phyloP scores from a whole-genome alignment of 805 yeast species.

The Dipodascus albidus region DNA sequence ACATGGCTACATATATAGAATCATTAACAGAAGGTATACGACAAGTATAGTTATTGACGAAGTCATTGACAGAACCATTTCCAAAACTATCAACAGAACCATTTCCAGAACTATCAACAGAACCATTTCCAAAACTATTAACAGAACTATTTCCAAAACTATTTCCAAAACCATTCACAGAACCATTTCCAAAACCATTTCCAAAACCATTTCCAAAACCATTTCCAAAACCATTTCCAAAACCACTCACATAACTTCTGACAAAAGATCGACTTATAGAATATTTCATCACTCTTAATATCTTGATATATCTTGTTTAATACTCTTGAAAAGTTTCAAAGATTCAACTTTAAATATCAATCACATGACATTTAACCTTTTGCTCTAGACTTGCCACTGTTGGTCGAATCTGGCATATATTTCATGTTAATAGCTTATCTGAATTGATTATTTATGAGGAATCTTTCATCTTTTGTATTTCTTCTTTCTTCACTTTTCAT shows the following conservation, averaged over 20 bases:
- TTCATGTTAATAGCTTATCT: neutral
- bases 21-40: slow-evolving; percentile 39
- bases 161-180: too few species aligned
- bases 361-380: neutral
- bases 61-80: neutral
- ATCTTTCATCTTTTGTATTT: neutral
- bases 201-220: too few species aligned
- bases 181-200: too few species aligned
- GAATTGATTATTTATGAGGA: neutral
- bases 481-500: neutral
- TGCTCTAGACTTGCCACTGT: neutral
- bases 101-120: too few species aligned
- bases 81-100: neutral
- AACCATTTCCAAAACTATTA: too few species aligned
- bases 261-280: too few species aligned
- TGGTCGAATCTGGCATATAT: neutral
- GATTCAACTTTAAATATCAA: neutral
- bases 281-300: too few species aligned
- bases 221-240: too few species aligned
- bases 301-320: too few species aligned
- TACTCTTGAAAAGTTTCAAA: slow-evolving; percentile 2
- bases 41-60: neutral
- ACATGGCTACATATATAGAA: slow-evolving; percentile 76
- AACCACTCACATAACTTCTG: too few species aligned
- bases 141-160: too few species aligned